Evolutionary conservation across 2,329 filamentous ascomycete genomes (phyloP).

Genomic region (Fusarium coicis): DNA sequence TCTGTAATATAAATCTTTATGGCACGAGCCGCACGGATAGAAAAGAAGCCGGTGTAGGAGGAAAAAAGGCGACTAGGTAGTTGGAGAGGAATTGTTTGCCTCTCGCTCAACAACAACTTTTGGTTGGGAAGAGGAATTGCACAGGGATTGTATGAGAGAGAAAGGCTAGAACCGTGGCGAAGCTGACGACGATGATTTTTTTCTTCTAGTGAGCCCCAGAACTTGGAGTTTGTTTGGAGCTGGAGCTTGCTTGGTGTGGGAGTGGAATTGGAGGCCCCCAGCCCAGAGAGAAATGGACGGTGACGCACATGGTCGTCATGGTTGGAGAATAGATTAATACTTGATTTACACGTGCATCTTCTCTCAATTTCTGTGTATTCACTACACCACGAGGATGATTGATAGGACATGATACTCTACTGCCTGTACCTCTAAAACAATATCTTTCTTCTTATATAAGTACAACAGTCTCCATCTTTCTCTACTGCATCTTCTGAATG

Average conservation of each 20-base stretch:
- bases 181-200: conserved; percentile 41
- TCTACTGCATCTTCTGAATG: neutral
- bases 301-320: conserved; percentile 50
- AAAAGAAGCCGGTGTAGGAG: conserved; percentile 10
- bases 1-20: conserved; percentile 5
- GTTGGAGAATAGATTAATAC: conserved; percentile 32
- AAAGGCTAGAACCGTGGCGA: conserved; percentile 35
- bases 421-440: rapidly evolving
- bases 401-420: neutral
- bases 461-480: neutral
- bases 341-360: conserved; percentile 36
- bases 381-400: neutral
- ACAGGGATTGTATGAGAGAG: neutral
- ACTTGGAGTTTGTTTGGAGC: conserved; percentile 1
- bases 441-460: neutral
- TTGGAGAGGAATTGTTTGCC: conserved; percentile 16
- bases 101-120: conserved; percentile 15
- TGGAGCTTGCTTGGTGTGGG: neutral
- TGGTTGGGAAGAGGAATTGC: neutral
- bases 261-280: conserved; percentile 30
- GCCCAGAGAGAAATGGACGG: conserved; percentile 21
- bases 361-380: neutral
- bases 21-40: conserved; percentile 10
- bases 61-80: neutral
- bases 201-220: conserved; percentile 7